Conservation (phyloP, 1,284 basidiomycete species). For the Ustilago nuda region DNA sequence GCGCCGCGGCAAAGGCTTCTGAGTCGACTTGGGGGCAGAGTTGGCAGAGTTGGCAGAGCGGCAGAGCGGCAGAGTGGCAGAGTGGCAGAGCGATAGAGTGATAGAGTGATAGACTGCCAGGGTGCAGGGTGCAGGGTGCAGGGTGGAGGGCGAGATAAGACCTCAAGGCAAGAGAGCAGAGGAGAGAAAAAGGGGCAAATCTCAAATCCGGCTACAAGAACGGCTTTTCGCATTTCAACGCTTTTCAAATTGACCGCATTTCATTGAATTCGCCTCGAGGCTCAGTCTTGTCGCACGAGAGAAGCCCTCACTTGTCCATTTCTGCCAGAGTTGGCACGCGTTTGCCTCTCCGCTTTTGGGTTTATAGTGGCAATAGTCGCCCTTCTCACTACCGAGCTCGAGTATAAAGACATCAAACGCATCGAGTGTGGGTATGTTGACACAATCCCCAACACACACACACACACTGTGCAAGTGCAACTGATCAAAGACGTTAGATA, state of each 20-base stretch:
- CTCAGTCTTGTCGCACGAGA: background rate
- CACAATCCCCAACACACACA: no score
- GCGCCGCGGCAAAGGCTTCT: background rate
- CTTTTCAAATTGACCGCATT: slow-evolving; percentile 23
- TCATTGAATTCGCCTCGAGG: background rate
- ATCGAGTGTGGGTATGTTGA: no score
- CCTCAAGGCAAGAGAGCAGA: slow-evolving; percentile 2
- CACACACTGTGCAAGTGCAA: no score
- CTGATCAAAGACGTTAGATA: no score
- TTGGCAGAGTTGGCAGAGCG: background rate
- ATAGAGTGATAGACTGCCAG: background rate
- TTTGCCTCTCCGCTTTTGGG: background rate
- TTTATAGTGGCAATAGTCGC: background rate
- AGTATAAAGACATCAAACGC: no score
- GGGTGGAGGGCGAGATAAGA: slow-evolving; percentile 8
- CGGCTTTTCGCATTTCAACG: slow-evolving; percentile 2
- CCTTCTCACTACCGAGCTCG: background rate
- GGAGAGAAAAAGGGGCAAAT: background rate
- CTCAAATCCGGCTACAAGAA: background rate
- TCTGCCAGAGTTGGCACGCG: background rate
- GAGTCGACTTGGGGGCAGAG: no score
- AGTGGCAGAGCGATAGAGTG: background rate
- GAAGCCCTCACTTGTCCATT: background rate
- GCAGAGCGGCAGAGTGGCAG: background rate
- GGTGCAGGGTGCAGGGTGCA: background rate